A percentile compares a stretch with the other conserved stretches of the same genome.
phyloP scores from a whole-genome alignment of 768 basidiomycete genomes.

The Pleurotus tuber-regium region DNA sequence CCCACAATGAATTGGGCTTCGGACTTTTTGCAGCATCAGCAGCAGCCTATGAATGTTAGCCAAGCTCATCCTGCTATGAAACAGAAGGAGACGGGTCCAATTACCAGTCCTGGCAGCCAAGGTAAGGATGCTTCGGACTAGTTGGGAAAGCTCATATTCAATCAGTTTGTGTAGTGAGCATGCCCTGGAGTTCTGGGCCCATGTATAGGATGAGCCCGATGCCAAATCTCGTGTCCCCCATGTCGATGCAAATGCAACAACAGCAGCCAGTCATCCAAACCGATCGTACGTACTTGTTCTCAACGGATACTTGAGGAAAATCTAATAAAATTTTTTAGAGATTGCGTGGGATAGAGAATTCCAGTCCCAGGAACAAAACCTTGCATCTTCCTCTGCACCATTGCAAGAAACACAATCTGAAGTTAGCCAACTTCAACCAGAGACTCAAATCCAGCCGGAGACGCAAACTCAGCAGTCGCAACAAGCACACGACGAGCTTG shows the following conservation, averaged over 20 bases:
- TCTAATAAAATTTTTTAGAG: too few species aligned
- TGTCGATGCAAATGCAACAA: constrained; percentile 17
- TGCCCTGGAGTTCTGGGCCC: constrained; percentile 19
- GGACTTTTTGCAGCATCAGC: constrained; percentile 51
- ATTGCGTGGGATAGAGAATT: constrained; percentile 68
- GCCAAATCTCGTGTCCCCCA: not conserved
- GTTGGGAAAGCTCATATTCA: too few species aligned
- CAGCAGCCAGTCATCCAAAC: constrained; percentile 26
- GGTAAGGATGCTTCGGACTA: too few species aligned
- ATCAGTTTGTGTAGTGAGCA: not conserved
- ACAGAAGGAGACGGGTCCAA: too few species aligned
- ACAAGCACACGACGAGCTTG: constrained; percentile 65
- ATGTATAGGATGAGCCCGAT: constrained; percentile 9
- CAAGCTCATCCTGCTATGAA: too few species aligned
- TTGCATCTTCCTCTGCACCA: constrained; percentile 19
- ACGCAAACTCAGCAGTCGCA: constrained; percentile 24
- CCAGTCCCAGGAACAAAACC: constrained; percentile 48
- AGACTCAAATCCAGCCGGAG: constrained; percentile 17
- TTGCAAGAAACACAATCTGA: constrained; percentile 9
- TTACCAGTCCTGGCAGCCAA: too few species aligned
- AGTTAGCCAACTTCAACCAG: too few species aligned
- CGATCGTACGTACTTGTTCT: constrained; percentile 39
- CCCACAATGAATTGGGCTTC: constrained; percentile 51
- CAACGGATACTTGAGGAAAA: too few species aligned
- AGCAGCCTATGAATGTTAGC: not conserved